A percentile compares a stretch with the other conserved stretches of the same genome.
These are phyloP conservation scores for Talaromyces verruculosus DNA, from an alignment of 2,329 filamentous ascomycete species.

Conservation along the genomic window DNA sequence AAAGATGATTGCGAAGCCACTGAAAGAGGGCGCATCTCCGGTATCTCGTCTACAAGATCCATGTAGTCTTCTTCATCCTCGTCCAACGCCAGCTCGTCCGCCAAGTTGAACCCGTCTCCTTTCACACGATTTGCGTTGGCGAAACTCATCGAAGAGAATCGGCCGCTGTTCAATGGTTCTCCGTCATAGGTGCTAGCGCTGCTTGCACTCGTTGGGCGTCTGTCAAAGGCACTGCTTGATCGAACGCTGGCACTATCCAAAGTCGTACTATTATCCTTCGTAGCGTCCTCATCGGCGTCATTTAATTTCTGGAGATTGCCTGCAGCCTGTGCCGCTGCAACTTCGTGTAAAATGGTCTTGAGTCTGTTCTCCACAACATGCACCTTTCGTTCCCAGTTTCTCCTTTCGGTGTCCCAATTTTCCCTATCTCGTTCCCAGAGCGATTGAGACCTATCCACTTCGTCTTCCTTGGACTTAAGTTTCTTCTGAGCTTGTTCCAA, in stretches of 20 bases:
- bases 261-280: constrained; percentile 54
- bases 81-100: constrained; percentile 85
- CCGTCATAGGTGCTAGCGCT: constrained; percentile 52
- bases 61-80: constrained; percentile 70
- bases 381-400: constrained; percentile 77
- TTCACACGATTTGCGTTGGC: constrained; percentile 56
- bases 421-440: constrained; percentile 84
- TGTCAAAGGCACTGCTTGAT: constrained; percentile 66
- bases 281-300: constrained; percentile 57
- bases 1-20: constrained; percentile 41
- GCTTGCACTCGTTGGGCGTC: constrained; percentile 58
- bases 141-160: constrained; percentile 69
- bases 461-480: constrained; percentile 75
- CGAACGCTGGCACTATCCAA: constrained; percentile 70
- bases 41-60: constrained; percentile 64
- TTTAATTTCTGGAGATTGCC: constrained; percentile 34
- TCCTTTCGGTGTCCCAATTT: constrained; percentile 77
- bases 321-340: constrained; percentile 52
- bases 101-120: constrained; percentile 70
- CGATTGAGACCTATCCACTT: constrained; percentile 72
- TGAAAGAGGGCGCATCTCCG: constrained; percentile 57
- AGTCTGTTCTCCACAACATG: constrained; percentile 88
- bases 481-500: constrained; percentile 78
- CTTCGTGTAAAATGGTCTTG: constrained; percentile 80
- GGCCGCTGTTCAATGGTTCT: constrained; percentile 56